Conservation (phyloP, 2,329 filamentous ascomycete species). For the Arthrobotrys conoides region DNA sequence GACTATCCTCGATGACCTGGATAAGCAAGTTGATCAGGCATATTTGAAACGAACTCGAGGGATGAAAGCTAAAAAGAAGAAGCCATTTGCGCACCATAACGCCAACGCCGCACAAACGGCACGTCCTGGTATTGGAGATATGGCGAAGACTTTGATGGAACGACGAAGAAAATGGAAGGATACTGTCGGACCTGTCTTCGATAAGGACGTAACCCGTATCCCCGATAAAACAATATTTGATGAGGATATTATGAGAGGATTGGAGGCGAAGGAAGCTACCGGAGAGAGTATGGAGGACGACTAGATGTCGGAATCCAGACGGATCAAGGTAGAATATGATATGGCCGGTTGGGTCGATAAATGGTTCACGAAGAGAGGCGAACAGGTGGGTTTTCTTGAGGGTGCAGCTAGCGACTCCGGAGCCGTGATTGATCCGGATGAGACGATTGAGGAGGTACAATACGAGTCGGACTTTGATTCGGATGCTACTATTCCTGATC, state of each 20-base stretch:
- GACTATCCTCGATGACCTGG: constrained; percentile 95
- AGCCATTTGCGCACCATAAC: constrained; percentile 79
- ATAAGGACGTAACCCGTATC: constrained; percentile 73
- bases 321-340: neutral
- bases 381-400: neutral
- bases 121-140: constrained; percentile 87
- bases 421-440: constrained; percentile 22
- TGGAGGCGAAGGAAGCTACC: constrained; percentile 63
- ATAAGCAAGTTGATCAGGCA: constrained; percentile 86
- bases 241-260: constrained; percentile 61
- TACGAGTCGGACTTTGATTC: constrained; percentile 16
- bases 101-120: constrained; percentile 73
- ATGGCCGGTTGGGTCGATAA: constrained; percentile 7
- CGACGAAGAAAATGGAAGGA: constrained; percentile 89
- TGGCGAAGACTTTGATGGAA: constrained; percentile 93
- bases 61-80: constrained; percentile 93
- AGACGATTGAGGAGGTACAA: constrained; percentile 9
- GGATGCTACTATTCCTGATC: constrained; percentile 20
- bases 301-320: constrained; percentile 42
- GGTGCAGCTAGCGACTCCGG: constrained; percentile 2
- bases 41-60: constrained; percentile 96
- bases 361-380: neutral
- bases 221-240: constrained; percentile 63
- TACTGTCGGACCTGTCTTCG: constrained; percentile 90
- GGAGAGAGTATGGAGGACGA: constrained; percentile 62